Base-by-base conservation (phyloP, 352 stramenopile species). In the Phytophthora hybrid region DNA sequence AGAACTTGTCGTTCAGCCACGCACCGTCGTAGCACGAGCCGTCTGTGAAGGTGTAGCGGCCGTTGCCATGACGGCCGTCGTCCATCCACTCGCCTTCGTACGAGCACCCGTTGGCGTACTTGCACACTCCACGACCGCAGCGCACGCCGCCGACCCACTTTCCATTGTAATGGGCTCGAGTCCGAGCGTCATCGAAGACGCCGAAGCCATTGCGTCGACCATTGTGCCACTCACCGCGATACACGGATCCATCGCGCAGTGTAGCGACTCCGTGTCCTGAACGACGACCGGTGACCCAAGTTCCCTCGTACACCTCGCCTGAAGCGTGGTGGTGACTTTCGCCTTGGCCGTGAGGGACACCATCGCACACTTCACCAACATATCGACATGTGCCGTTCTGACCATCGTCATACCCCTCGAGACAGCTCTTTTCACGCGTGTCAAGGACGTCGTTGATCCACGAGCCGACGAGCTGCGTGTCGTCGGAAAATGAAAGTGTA, bases 11-110 rank as follows among this genome's bases (percentile, higher is more conserved):
- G 31, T 81, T 69, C 53, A 90, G 77, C 91, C 90, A 98, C 53
- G 95, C 82, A 21, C 93, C 92, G 47, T 92, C 79, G 63, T 96
- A 97, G 58, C 93, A 89, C 23, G 88, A 93, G 13, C 88, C 71
- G 66, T 96, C 89, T 6, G 78, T 57, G 59, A 94, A 96, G 31
- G 73, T 86, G 71, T 91, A 96, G 46, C 85, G 76, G 0, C 93
- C 93, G 19, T 81, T 59, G 26, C 93, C 92, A 59, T 98, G 92
- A 64, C 89, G 87, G 46, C 86, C 74, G 76, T 96, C 89, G 68
- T 93, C 82, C 5, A 82, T 74, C 85, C 90, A 96, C 49, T 97
- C 80, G 29, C 93, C 93, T 66, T 96, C 83, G 71, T 97, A 98
- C 31, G 80, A 61, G 21, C 78, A 81, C 11, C 87, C 85, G 47